Conservation (phyloP, 1,284 basidiomycete species). For the Taiwanofungus camphoratus region DNA sequence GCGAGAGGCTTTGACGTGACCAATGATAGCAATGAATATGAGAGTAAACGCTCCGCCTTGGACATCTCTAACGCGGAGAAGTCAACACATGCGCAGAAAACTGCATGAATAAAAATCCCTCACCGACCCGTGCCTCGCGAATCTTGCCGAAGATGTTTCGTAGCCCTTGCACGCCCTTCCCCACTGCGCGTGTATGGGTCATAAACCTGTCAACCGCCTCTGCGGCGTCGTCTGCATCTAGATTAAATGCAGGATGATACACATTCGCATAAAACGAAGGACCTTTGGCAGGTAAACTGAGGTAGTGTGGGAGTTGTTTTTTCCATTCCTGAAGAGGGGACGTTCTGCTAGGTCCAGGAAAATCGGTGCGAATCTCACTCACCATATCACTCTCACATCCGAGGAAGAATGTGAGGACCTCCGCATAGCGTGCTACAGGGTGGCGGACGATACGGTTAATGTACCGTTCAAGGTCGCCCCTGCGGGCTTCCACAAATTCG, state of each 20-base stretch:
- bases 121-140: slow-evolving; percentile 64
- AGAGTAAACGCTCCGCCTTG: slow-evolving; percentile 63
- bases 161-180: slow-evolving; percentile 61
- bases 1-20: slow-evolving; percentile 62
- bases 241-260: slow-evolving; percentile 80
- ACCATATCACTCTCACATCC: slow-evolving; percentile 68
- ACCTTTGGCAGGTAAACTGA: slow-evolving; percentile 56
- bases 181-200: slow-evolving; percentile 56
- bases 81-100: neutral
- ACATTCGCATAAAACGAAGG: slow-evolving; percentile 74
- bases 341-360: neutral
- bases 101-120: slow-evolving; percentile 19
- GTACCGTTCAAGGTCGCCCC: slow-evolving; percentile 78
- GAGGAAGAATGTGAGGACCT: slow-evolving; percentile 79
- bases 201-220: slow-evolving; percentile 58
- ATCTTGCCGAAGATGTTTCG: slow-evolving; percentile 55
- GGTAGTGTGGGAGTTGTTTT: slow-evolving; percentile 52
- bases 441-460: slow-evolving; percentile 68
- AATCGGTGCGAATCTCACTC: slow-evolving; percentile 27
- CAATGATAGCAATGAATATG: slow-evolving; percentile 63
- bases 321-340: slow-evolving; percentile 70
- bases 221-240: slow-evolving; percentile 65
- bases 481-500: slow-evolving; percentile 77
- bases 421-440: slow-evolving; percentile 72
- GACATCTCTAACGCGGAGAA: slow-evolving; percentile 54